Percentiles rank a stretch among this genome's conserved stretches.
These are phyloP conservation scores for Trichoderma cornu-damae DNA, from an alignment of 2,329 filamentous ascomycete species.

Conservation along the genomic window DNA sequence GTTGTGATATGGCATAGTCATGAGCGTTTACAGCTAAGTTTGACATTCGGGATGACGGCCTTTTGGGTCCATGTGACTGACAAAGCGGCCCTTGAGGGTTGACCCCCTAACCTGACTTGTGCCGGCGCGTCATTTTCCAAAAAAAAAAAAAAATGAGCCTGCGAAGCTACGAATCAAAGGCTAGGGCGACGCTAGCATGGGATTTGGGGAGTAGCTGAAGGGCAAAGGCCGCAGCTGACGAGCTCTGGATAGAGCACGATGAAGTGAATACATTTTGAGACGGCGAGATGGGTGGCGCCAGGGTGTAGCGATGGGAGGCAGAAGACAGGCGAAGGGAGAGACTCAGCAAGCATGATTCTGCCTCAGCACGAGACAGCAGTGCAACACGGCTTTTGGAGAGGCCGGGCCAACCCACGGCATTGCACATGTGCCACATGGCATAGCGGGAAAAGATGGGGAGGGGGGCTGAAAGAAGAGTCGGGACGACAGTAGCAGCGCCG, in stretches of 20 bases:
- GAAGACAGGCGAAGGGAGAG: background rate
- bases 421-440: background rate
- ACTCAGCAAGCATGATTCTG: background rate
- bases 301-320: background rate
- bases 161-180: background rate
- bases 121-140: background rate
- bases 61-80: background rate
- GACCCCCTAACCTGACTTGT: background rate
- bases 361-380: background rate
- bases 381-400: background rate
- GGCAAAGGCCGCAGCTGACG: background rate
- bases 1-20: conserved; percentile 20
- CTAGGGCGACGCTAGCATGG: background rate
- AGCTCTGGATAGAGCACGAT: background rate
- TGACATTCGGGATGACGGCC: conserved; percentile 7
- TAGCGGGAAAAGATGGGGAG: background rate
- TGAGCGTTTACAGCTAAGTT: conserved; percentile 17
- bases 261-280: background rate
- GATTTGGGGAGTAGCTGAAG: background rate
- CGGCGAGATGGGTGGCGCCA: background rate
- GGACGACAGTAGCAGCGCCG: background rate
- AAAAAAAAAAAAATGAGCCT: background rate
- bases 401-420: background rate
- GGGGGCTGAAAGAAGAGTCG: background rate
- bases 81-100: background rate